Evolutionary conservation across 2,329 filamentous ascomycete genomes (phyloP).

Genomic region (Dendrostoma leiphaemia): DNA sequence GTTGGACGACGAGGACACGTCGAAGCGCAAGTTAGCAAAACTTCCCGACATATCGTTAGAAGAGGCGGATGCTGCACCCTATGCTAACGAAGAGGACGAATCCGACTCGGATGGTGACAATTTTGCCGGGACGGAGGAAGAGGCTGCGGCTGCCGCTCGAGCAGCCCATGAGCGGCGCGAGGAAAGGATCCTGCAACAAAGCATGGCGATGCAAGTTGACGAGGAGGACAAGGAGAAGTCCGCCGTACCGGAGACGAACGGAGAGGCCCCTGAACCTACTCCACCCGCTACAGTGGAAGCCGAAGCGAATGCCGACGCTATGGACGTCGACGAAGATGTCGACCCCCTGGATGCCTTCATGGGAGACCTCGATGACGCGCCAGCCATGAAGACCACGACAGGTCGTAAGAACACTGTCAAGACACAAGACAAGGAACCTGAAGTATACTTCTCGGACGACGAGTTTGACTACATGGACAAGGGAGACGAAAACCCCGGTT

Average conservation of each 20-base stretch:
- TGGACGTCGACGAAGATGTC: constrained; percentile 68
- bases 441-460: constrained; percentile 87
- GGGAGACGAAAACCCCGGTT: constrained; percentile 44
- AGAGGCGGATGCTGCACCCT: constrained; percentile 57
- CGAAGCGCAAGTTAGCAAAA: constrained; percentile 85
- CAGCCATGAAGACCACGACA: constrained; percentile 27
- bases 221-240: constrained; percentile 28
- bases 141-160: constrained; percentile 79
- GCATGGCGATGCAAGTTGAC: constrained; percentile 45
- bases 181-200: constrained; percentile 55
- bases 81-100: constrained; percentile 60
- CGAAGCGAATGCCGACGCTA: constrained; percentile 37
- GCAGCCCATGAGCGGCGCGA: constrained; percentile 84
- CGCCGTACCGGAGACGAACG: constrained; percentile 19
- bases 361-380: constrained; percentile 62
- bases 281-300: constrained; percentile 5
- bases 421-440: constrained; percentile 64
- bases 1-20: constrained; percentile 85
- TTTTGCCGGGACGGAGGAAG: constrained; percentile 82
- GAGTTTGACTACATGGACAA: constrained; percentile 59
- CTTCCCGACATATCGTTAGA: constrained; percentile 75
- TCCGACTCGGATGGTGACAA: constrained; percentile 70
- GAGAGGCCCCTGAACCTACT: constrained; percentile 21
- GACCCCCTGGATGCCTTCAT: constrained; percentile 98
- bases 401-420: constrained; percentile 34